A percentile compares a stretch with the other conserved stretches of the same genome.
Conservation (phyloP, 1,284 basidiomycete genomes). For the Ustilago cynodontis region DNA sequence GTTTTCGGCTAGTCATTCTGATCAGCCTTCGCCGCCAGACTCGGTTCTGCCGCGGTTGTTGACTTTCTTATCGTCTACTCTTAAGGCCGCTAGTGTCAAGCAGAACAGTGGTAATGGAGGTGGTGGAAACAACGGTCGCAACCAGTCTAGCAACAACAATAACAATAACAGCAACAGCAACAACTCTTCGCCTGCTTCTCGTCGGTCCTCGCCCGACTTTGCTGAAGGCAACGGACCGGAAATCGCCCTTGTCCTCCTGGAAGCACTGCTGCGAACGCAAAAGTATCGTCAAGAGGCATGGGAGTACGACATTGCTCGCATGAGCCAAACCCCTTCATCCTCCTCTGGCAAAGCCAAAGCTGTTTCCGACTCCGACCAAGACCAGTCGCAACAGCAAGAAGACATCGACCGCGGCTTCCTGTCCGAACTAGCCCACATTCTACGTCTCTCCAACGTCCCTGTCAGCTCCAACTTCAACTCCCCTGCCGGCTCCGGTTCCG, state of each 20-base stretch:
- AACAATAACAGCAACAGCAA: slow-evolving; percentile 1
- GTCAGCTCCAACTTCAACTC: slow-evolving; percentile 39
- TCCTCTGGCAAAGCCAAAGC: slow-evolving; percentile 27
- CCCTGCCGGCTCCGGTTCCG: slow-evolving; percentile 46
- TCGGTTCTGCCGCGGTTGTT: slow-evolving; percentile 45
- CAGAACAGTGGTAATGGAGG: not conserved
- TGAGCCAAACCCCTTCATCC: slow-evolving; percentile 23
- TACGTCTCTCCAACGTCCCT: slow-evolving; percentile 45
- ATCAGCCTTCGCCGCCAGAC: slow-evolving; percentile 37
- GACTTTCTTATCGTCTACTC: slow-evolving; percentile 46
- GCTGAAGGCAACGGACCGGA: slow-evolving; percentile 79
- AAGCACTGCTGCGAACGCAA: slow-evolving; percentile 83
- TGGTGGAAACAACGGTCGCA: slow-evolving; percentile 8
- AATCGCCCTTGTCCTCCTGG: slow-evolving; percentile 88
- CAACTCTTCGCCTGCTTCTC: slow-evolving; percentile 25
- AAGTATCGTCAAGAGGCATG: slow-evolving; percentile 77
- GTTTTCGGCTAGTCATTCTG: slow-evolving; percentile 43
- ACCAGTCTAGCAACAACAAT: slow-evolving; percentile 3
- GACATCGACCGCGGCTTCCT: slow-evolving; percentile 49
- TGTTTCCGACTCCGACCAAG: slow-evolving; percentile 20
- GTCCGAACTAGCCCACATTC: slow-evolving; percentile 51
- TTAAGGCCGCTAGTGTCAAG: slow-evolving; percentile 44
- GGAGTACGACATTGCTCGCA: slow-evolving; percentile 67
- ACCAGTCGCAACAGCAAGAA: slow-evolving; percentile 21
- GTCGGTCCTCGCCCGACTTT: slow-evolving; percentile 52